Conservation (phyloP, 2,329 filamentous ascomycete genomes). For the Diaporthe nobilis region DNA sequence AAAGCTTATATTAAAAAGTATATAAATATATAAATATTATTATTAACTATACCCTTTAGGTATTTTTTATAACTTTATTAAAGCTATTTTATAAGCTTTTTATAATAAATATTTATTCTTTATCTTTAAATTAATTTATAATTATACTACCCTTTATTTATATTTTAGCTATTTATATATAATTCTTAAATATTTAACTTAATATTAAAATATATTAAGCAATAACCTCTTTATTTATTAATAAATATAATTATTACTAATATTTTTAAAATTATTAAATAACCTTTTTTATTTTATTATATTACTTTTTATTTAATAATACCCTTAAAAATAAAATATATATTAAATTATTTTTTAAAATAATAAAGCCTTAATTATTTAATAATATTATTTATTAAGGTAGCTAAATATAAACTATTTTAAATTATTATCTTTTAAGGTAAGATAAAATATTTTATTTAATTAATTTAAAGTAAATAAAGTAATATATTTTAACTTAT, state of each 20-base stretch:
- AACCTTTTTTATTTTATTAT: background rate
- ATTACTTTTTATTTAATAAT: background rate
- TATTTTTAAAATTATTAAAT: background rate
- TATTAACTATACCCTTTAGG: too few species aligned
- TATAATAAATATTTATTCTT: background rate
- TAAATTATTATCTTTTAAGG: background rate
- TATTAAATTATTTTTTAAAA: background rate
- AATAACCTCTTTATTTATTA: background rate
- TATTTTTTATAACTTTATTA: background rate
- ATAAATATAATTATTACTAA: background rate
- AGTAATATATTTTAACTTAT: background rate
- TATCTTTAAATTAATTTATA: background rate
- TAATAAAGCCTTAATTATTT: background rate
- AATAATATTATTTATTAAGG: background rate
- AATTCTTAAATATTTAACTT: background rate
- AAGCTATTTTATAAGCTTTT: background rate
- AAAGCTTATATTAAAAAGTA: too few species aligned
- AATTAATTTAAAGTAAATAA: background rate
- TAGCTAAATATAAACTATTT: background rate
- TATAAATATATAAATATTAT: too few species aligned
- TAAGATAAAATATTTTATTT: background rate
- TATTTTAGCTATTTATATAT: background rate
- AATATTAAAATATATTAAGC: background rate
- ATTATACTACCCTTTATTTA: too few species aligned
- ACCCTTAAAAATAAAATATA: background rate